Evolutionary conservation across 2,329 filamentous ascomycete genomes (phyloP).

Genomic region (Botrytis tulipae): DNA sequence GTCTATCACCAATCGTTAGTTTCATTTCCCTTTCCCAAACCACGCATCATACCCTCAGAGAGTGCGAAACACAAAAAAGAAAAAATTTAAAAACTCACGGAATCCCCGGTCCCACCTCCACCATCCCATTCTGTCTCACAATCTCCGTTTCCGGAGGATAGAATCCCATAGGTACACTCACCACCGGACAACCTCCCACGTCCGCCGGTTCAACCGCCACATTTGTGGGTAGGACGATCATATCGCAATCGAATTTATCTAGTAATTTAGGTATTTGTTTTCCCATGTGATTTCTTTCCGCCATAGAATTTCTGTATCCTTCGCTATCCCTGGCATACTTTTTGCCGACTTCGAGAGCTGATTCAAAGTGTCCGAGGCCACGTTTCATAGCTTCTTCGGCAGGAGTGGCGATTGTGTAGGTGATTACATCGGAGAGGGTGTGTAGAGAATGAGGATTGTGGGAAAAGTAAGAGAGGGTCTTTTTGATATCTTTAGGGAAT

Average conservation of each 20-base stretch:
- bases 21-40: not conserved
- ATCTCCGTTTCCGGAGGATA: not conserved
- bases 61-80: not conserved
- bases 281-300: not conserved
- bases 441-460: conserved; percentile 9
- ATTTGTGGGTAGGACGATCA: conserved; percentile 5
- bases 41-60: not conserved
- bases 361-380: not conserved
- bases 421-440: conserved; percentile 9
- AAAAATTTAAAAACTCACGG: conserved; percentile 1
- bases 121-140: not conserved
- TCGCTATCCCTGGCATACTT: not conserved
- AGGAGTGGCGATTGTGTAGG: not conserved
- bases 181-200: conserved; percentile 6
- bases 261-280: conserved; percentile 11
- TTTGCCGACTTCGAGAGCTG: not conserved
- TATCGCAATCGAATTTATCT: conserved; percentile 11
- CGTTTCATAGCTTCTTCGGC: not conserved
- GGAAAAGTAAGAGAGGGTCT: conserved; percentile 4
- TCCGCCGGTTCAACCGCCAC: not conserved
- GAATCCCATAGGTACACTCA: conserved; percentile 10
- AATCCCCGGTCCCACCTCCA: conserved; percentile 3
- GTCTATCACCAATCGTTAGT: not conserved
- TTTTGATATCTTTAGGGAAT: not conserved
- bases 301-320: conserved; percentile 7